Evolutionary conservation across 2,329 filamentous ascomycete species (phyloP), one percentile per base, ranked within the genome.

Genomic region (Fusarium abutilonis): DNA sequence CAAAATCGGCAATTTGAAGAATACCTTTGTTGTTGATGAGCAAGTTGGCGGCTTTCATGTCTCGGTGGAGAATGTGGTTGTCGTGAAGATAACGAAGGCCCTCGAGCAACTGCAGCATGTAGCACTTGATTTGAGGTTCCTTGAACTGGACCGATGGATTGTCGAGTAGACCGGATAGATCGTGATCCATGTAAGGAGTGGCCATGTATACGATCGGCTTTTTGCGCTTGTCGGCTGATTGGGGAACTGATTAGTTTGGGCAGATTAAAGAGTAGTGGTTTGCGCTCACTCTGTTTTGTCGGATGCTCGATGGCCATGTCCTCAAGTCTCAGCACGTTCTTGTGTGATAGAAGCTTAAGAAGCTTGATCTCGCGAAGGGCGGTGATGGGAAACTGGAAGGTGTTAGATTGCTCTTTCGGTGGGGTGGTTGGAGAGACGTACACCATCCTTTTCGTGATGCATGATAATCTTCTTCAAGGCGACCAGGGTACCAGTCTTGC

Each of bases 391-490:
- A 99, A 99, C 81, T 91, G 63, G 28, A 50, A 14, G n/a, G 23
- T 32, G 55, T 51, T 36, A 70, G 64, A 52, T 29, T 50, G 26
- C 39, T 38, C 21, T 42, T 26, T 48, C 26, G 23, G 38, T 4
- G 40, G 52, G 43, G 52, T 39, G 41, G 46, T 49, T 42, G 40
- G 28, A 21, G 35, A 36, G 26, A 78, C 87, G 70, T 78, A 91
- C 89, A 45, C 95, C 95, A 77, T 99, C 95, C 76, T 97, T 98
- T 80, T 99, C 95, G 76, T 98, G 96, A 76, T 98, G 95, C 91
- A 98, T 97, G 66, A 99, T 87, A 67, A 99, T 99, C 83, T 98
- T 98, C 81, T 99, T 99, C 72, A 99, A 78, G 4, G 95, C 95
- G 59, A 97, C 90, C 41, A 94, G 77, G 21, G 86, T 83, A 50